A percentile compares a stretch with the other conserved stretches of the same genome.
These are phyloP conservation scores for Exophiala aquamarina DNA, from an alignment of 2,329 filamentous ascomycete species.

Conservation along the genomic window DNA sequence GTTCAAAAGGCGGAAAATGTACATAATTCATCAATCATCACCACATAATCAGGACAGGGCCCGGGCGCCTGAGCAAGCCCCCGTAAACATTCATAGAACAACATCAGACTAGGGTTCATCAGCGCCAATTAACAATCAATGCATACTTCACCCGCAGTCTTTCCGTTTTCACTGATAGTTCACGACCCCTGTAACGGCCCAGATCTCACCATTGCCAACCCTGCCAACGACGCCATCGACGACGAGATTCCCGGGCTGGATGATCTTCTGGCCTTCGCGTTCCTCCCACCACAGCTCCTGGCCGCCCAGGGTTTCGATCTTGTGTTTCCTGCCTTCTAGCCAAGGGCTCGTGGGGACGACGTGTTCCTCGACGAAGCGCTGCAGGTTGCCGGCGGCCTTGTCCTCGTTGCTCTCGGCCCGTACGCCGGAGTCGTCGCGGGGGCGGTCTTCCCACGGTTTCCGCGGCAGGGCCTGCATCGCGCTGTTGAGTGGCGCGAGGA, in stretches of 20 bases:
- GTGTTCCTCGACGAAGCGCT: conserved; percentile 82
- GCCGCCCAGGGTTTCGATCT: conserved; percentile 66
- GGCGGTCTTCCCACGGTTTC: conserved; percentile 74
- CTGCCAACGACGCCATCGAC: conserved; percentile 71
- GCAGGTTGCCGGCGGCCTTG: conserved; percentile 73
- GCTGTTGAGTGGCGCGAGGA: conserved; percentile 83
- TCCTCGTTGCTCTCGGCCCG: conserved; percentile 66
- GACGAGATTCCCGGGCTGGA: conserved; percentile 71
- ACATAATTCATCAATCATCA: background rate
- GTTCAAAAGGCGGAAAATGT: background rate
- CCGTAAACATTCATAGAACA: no score
- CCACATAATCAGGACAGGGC: no score
- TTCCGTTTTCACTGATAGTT: conserved; percentile 45
- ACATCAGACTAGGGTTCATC: no score
- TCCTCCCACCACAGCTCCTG: conserved; percentile 78
- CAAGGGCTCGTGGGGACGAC: conserved; percentile 75
- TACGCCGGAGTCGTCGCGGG: conserved; percentile 21
- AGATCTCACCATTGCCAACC: conserved; percentile 87
- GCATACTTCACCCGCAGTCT: no score
- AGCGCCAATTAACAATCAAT: no score
- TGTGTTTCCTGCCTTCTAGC: conserved; percentile 62
- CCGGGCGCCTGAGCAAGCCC: no score
- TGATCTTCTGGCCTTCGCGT: conserved; percentile 57
- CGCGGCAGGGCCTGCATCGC: conserved; percentile 74
- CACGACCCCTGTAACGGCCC: conserved; percentile 67